Evolutionary conservation across 441 rosid species (phyloP), one percentile per base, ranked within the genome.

Genomic region (Euphorbia celastroides): DNA sequence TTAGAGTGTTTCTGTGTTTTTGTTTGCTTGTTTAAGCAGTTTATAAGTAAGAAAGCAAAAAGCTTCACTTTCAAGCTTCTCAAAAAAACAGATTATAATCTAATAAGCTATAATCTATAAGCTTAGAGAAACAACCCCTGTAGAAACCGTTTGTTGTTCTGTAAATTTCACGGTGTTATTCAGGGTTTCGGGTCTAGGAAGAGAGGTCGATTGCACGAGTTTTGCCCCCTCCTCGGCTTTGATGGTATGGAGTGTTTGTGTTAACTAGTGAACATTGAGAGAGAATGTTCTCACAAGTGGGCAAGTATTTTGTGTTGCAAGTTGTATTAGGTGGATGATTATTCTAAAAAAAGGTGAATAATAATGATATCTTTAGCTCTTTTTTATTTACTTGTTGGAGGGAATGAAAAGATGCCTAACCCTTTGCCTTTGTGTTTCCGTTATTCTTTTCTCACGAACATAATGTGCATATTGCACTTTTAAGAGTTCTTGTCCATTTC

Each of bases 201-300:
- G 85, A 65, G 83, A 79, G 84, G 84, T 64, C 41, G 41, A 67
- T 32, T 65, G 70, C 70, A 76, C 74, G 72, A 70, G 69, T 59
- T 62, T 60, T 48, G 70, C 80, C 84, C 74, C 82, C 81, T 70
- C 87, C 85, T 70, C 36, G 81, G 54, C 79, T 56, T 30, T 1
- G 10, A 44, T 14, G 58, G 27, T 7, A 2, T 7, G 54, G 19
- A 46, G 38, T 69, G 62, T 61, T 38, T 14, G 72, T 52, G 28
- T 22, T 22, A 3, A 52, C 14, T 10, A 52, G 57, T 20, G 28
- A 22, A 10, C 23, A 0, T 22, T 23, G 28, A 16, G 16, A 44
- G 7, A 9, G 14, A 20, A 16, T 52, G 10, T 20, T 52, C 23
- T 5, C 27, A 2, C 19, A 44, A 44, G 50, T 41, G 3, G 3